Evolutionary conservation across 2,329 filamentous ascomycete species (phyloP), one percentile per base, ranked within the genome.

Genomic region (Juglanconis sp.): DNA sequence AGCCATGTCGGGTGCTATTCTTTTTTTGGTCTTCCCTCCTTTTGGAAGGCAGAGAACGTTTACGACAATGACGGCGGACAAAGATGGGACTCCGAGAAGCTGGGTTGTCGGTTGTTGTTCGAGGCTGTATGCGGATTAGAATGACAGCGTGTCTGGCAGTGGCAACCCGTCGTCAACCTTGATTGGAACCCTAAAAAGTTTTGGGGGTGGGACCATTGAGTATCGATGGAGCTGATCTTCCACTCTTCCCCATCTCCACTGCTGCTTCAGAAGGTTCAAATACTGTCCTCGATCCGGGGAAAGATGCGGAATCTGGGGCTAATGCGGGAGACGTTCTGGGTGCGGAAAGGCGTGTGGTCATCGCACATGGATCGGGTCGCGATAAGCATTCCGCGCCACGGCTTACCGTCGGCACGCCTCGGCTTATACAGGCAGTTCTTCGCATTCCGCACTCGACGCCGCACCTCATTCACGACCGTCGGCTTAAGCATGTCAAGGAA

Each of bases 1-100:
- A 48, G 81, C 72, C 84, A 86, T 87, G 48, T 54, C 42, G 38
- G 11, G 40, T 44, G 34, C 40, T 34, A 17, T n/a, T 50, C 31
- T n/a, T 35, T 48, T 32, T 17, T 15, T 36, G 24, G 24, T 9
- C 34, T 31, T n/a, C 5, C 6, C 3, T 38, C 10, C 5, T 34
- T 9, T 9, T 24, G 8, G 7, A 36, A 30, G 8, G 9, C 2
- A n/a, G 24, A n/a, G 30, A 46, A 24, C 9, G 38, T 44, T 44
- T 24, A 46, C 40, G 38, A 54, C 10, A 17, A 24, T 11, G 13
- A 30, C 24, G 32, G 44, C 24, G 24, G 24, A 24, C 24, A 38
- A 11, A 38, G 8, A 38, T 11, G 35, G 35, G 35, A 38, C 35
- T 8, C 35, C 35, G 35, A 38, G 35, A 38, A 11, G 35, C 35